A percentile compares a stretch with the other conserved stretches of the same genome.
phyloP scores from a whole-genome alignment of 176 grass and related monocot species.

The Themeda triandra region DNA sequence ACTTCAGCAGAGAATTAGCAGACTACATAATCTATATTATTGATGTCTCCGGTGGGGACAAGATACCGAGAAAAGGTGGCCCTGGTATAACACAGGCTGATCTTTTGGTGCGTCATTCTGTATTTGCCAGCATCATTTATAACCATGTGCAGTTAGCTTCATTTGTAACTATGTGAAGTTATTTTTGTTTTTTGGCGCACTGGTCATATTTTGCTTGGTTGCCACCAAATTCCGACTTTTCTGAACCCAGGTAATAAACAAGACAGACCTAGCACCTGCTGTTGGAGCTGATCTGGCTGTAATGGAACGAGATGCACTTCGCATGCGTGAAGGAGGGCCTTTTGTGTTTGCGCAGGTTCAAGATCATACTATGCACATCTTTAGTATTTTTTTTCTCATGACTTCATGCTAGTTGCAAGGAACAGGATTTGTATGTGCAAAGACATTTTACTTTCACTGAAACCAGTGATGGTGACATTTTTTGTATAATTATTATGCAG shows the following conservation, averaged over 20 bases:
- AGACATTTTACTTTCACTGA: background rate
- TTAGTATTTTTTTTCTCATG: background rate
- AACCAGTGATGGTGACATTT: background rate
- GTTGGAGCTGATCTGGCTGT: constrained; percentile 80
- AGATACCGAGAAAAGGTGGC: constrained; percentile 96
- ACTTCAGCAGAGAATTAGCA: constrained; percentile 97
- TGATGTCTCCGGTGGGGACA: constrained; percentile 93
- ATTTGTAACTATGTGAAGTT: background rate
- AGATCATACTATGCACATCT: background rate
- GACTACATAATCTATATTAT: constrained; percentile 99
- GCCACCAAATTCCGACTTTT: background rate
- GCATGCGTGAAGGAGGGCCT: constrained; percentile 92
- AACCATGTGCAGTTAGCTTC: background rate
- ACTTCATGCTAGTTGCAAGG: background rate
- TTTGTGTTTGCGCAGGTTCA: constrained; percentile 90
- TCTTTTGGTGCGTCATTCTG: constrained; percentile 57
- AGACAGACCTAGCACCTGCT: constrained; percentile 82
- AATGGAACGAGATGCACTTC: constrained; percentile 80
- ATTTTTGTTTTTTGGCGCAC: background rate
- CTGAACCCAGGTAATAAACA: constrained; percentile 79
- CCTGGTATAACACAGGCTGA: constrained; percentile 97
- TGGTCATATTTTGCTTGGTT: background rate
- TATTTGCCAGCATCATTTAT: background rate
- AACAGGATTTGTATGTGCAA: background rate
- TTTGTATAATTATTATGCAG: constrained; percentile 31